Base-by-base conservation (phyloP, 1,284 basidiomycete genomes). In the Hypsizygus ulmarius region DNA sequence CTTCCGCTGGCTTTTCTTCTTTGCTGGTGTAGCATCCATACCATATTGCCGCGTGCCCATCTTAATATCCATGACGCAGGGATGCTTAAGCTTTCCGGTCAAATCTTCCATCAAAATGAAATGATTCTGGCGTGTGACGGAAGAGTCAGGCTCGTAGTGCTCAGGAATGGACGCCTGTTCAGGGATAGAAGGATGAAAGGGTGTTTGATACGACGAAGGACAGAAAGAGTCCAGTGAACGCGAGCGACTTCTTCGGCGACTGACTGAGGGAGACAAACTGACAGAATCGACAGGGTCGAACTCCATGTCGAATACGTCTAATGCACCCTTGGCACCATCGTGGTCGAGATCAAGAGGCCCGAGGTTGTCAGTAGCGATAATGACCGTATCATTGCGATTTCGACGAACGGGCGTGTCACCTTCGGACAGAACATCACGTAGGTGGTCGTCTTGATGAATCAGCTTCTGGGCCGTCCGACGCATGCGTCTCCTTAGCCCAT, bases 1-100 rank as follows among this genome's bases (percentile, higher is more conserved):
- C 71, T 96, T 97, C 41, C 96, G 84, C 72, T 99, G 97, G 62
- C 93, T 97, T 70, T 87, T 90, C 79, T 97, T 97, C 76, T 99
- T 99, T 47, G 84, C 78, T 0, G 86, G 74, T 3, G 90, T 92
- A 16, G 96, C 96, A 61, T 98, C 93, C 69, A 97, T 90, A 11
- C 97, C 97, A 68, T 99, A 98, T 71, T 99, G 96, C 35, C 96
- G 79, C 28, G 95, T 98, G 10, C 96, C 96, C 96, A 99, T 99
- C 77, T 99, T 99, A 60, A 99, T 75, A 68, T 99, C 96, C 56
- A 99, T 81, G 35, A 99, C 97, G 63, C 96, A 99, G 3, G 97
- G 93, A 44, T 83, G 84, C 66, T 90, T 95, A 58, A 98, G 70
- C n/a, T 90, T 77, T 15, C 97, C 97, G 1, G 96, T 99, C 37